Conservation (phyloP, 2,329 filamentous ascomycete genomes). For the Paramyrothecium roridum region DNA sequence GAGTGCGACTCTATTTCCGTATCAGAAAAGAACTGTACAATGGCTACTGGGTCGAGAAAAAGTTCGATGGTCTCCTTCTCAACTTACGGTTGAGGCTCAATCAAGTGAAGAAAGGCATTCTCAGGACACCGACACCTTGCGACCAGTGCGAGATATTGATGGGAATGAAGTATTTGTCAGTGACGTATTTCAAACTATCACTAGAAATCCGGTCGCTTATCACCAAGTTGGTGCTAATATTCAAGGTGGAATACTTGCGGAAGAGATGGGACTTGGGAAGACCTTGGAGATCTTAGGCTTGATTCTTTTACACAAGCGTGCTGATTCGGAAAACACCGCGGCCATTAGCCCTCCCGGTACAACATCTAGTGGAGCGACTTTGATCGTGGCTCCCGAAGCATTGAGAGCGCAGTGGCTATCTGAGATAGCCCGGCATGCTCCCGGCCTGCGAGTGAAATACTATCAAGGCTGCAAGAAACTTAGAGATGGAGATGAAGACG, state of each 20-base stretch:
- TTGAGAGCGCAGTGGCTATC: slow-evolving; percentile 60
- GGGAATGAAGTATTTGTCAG: slow-evolving; percentile 52
- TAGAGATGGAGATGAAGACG: slow-evolving; percentile 29
- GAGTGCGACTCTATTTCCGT: slow-evolving; percentile 61
- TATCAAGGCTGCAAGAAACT: slow-evolving; percentile 49
- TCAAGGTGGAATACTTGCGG: slow-evolving; percentile 65
- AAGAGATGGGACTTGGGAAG: slow-evolving; percentile 83
- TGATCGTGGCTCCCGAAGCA: slow-evolving; percentile 59
- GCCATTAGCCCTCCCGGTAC: slow-evolving; percentile 28
- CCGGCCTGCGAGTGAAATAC: slow-evolving; percentile 49
- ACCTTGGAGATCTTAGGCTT: slow-evolving; percentile 73
- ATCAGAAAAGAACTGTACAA: slow-evolving; percentile 66
- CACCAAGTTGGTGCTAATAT: slow-evolving; percentile 35
- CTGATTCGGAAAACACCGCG: slow-evolving; percentile 8
- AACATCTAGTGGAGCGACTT: slow-evolving; percentile 49
- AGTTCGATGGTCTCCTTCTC: slow-evolving; percentile 38
- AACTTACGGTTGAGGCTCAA: slow-evolving; percentile 13
- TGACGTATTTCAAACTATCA: slow-evolving; percentile 58
- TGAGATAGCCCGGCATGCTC: slow-evolving; percentile 58
- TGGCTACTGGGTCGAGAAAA: slow-evolving; percentile 71
- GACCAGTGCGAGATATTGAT: slow-evolving; percentile 26
- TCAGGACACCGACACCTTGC: slow-evolving; percentile 22
- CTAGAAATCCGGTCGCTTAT: slow-evolving; percentile 45
- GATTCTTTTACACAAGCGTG: slow-evolving; percentile 56
- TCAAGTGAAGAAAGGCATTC: slow-evolving; percentile 4